phyloP scores from a whole-genome alignment of 2,329 filamentous ascomycete genomes.

The Neofusicoccum ribis region DNA sequence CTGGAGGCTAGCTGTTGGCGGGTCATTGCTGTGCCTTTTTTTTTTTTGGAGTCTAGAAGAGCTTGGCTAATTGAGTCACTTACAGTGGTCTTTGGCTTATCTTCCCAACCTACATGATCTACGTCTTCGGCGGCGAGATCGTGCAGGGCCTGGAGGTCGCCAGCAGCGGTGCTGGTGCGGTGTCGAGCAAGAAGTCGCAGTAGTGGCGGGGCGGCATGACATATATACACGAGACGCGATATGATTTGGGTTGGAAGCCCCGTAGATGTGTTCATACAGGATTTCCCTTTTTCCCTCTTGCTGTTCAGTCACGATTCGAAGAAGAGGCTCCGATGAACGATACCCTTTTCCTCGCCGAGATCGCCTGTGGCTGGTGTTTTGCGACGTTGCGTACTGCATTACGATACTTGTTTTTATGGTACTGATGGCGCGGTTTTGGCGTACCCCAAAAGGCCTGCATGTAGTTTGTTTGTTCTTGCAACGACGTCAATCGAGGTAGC shows the following conservation, averaged over 20 bases:
- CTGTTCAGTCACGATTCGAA: neutral
- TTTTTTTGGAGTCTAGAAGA: neutral
- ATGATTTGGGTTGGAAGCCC: neutral
- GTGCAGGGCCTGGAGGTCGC: conserved; percentile 55
- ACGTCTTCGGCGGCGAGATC: conserved; percentile 62
- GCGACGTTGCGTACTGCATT: too few species aligned
- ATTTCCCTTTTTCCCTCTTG: conserved; percentile 4
- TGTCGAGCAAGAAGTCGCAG: conserved; percentile 22
- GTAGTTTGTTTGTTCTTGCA: too few species aligned
- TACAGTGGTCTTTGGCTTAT: conserved; percentile 63
- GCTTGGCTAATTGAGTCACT: too few species aligned
- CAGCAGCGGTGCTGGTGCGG: conserved; percentile 31
- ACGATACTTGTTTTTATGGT: too few species aligned
- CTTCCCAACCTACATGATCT: conserved; percentile 63
- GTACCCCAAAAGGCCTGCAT: too few species aligned
- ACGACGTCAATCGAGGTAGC: too few species aligned
- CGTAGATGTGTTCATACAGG: neutral
- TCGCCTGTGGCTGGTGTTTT: too few species aligned
- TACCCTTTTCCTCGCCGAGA: conserved; percentile 4
- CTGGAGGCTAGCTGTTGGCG: too few species aligned
- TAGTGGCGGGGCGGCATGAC: neutral
- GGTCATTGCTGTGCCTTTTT: too few species aligned
- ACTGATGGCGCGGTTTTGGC: too few species aligned
- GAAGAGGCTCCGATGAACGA: conserved; percentile 3
- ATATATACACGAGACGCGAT: too few species aligned